Conservation (phyloP, 441 rosid species). For the Metrosideros polymorpha region DNA sequence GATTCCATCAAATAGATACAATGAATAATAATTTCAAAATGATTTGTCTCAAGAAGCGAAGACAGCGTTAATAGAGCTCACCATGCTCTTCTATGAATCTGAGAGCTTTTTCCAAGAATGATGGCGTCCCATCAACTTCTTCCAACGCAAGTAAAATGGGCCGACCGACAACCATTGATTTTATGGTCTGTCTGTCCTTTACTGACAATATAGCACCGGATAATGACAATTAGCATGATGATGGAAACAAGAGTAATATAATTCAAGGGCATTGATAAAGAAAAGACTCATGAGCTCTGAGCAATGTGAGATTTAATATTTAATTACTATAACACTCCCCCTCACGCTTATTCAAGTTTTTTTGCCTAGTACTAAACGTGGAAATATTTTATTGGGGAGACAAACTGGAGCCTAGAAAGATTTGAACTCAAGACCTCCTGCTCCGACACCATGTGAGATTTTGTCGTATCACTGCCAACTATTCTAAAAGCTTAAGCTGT, state of each 20-base stretch:
- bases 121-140: constrained; percentile 97
- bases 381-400: no score
- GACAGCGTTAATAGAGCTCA: constrained; percentile 18
- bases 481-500: no score
- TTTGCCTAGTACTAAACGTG: no score
- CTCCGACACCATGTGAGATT: no score
- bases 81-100: constrained; percentile 87
- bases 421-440: no score
- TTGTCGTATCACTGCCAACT: no score
- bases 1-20: neutral
- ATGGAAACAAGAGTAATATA: neutral
- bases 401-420: no score
- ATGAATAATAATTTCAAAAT: neutral
- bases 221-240: constrained; percentile 1
- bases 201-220: constrained; percentile 23
- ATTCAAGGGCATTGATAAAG: neutral
- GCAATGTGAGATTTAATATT: no score
- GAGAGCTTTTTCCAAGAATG: constrained; percentile 97
- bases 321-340: no score
- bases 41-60: neutral
- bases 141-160: constrained; percentile 93
- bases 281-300: neutral
- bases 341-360: no score
- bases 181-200: constrained; percentile 49
- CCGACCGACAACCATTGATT: constrained; percentile 59